Evolutionary conservation across 805 yeast species (phyloP), one percentile per base, ranked within the genome.

Genomic region (Candida dajiaensis): DNA sequence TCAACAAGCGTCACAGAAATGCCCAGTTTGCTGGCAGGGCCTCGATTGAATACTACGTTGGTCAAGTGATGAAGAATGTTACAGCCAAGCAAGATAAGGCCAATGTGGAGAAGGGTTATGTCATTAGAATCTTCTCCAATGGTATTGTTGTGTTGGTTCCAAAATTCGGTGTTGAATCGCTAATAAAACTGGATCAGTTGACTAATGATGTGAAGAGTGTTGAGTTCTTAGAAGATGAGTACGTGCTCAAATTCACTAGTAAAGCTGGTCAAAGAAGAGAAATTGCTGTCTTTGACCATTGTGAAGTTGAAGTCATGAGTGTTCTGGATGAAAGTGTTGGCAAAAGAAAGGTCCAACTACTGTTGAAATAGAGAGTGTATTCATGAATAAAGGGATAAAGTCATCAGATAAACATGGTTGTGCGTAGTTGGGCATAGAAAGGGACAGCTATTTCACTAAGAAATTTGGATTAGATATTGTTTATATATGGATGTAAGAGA

Each of bases 11-110:
- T 56, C 99, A 94, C 65, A 81, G 99, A 67, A 94, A 94, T 63
- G 99, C 99, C 0, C 99, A 94, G 68, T 87, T 92, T 72, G 99
- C 99, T 2, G 99, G 99, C 35, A 78, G 99, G 63, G 97, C 99
- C 19, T 86, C 96, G 63, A 88, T 94, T 50, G 99, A 94, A 65
- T 94, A 94, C 68, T 94, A 88, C 61, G 99, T 94, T 42, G 99
- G 99, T 9, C 98, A 94, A 70, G 97, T 92, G 38, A 85, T 94
- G 86, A 86, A 88, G 64, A 83, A 82, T 61, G 44, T 47, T 4
- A 26, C 45, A 9, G 50, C 44, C 19, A 83, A 82, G 56, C 89
- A 87, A 59, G 72, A 85, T 33, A 12, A 33, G 12, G 11, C 7
- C 20, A 33, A 18, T 11, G 72, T 73, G 15, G 95, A 88, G 63